Evolutionary conservation across 2,329 filamentous ascomycete species (phyloP), one percentile per base, ranked within the genome.

Genomic region (Fusarium agapanthi): DNA sequence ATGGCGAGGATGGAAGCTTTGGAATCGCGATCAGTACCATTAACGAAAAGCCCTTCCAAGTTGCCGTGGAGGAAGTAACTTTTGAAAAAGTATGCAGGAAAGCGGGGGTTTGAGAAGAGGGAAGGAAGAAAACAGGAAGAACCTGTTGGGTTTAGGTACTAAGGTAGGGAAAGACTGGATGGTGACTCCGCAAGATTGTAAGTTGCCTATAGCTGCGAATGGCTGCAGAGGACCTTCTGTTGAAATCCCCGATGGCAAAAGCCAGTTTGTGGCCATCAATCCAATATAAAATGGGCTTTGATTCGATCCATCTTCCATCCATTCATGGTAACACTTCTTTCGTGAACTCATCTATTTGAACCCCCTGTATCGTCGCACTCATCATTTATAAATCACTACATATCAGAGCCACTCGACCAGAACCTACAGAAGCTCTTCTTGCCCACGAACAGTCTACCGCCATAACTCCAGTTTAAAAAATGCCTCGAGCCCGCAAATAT

Each of bases 211-310:
- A 10, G 34, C 50, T 2, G 5, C 20, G 1, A 53, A 22, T 1
- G 24, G 3, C 7, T 10, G 2, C 20, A 10, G 38, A 54, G 6
- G n/a, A 28, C 50, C 34, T 53, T 40, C 34, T 24, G 6, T 16
- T 14, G 1, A 4, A 28, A 22, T 13, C 3, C 15, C 10, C 4
- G 5, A 28, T 28, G 11, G 4, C 15, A 40, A 28, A 2, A 18
- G 34, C 6, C 11, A 38, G 9, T 9, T 15, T 53, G 22, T 37
- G 48, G 24, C 7, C 24, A 3, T 38, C 20, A 16, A 14, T 18
- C 3, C 24, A 12, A 15, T 15, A 18, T 4, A 16, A 38, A 5
- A 11, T 53, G 11, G 20, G 4, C 34, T 30, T 28, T n/a, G 5
- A 20, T 22, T 35, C 3, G 18, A 15, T 5, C 15, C 20, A 40